Conservation (phyloP, 169 alveolate genomes). For the Cryptosporidium andersoni region DNA sequence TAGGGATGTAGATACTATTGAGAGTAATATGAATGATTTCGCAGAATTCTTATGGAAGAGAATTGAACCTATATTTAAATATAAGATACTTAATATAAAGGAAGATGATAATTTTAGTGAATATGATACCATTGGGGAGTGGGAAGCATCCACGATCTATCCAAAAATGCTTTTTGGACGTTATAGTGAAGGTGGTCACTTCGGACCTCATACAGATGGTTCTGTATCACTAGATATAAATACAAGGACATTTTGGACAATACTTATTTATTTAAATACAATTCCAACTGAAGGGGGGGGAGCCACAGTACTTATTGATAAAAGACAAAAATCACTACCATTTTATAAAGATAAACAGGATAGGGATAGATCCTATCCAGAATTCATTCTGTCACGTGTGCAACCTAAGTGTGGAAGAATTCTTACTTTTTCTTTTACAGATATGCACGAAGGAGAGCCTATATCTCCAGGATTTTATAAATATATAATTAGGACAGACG, state of each 20-base stretch:
- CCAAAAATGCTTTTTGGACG: constrained; percentile 70
- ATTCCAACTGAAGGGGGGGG: constrained; percentile 55
- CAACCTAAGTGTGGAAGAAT: constrained; percentile 62
- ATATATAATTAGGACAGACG: constrained; percentile 77
- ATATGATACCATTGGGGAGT: constrained; percentile 47
- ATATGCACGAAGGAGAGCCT: constrained; percentile 79
- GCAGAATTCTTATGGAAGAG: constrained; percentile 63
- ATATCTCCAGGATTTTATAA: constrained; percentile 58
- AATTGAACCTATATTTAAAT: constrained; percentile 11
- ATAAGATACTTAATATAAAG: constrained; percentile 10
- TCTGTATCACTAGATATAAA: constrained; percentile 75
- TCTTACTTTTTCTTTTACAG: constrained; percentile 43
- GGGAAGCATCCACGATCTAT: constrained; percentile 37
- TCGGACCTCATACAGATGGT: constrained; percentile 81
- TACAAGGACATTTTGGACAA: constrained; percentile 76
- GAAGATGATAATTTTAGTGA: constrained; percentile 40
- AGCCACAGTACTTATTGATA: constrained; percentile 38
- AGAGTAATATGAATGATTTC: constrained; percentile 21
- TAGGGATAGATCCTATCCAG: constrained; percentile 46
- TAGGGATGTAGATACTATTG: constrained; percentile 61
- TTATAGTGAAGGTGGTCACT: constrained; percentile 78
- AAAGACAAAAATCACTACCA: constrained; percentile 13
- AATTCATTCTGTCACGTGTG: constrained; percentile 13
- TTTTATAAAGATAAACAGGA: constrained; percentile 33
- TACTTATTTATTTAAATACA: constrained; percentile 73